Base-by-base conservation (phyloP, 2,329 filamentous ascomycete genomes). In the Zymoseptoria brevis region DNA sequence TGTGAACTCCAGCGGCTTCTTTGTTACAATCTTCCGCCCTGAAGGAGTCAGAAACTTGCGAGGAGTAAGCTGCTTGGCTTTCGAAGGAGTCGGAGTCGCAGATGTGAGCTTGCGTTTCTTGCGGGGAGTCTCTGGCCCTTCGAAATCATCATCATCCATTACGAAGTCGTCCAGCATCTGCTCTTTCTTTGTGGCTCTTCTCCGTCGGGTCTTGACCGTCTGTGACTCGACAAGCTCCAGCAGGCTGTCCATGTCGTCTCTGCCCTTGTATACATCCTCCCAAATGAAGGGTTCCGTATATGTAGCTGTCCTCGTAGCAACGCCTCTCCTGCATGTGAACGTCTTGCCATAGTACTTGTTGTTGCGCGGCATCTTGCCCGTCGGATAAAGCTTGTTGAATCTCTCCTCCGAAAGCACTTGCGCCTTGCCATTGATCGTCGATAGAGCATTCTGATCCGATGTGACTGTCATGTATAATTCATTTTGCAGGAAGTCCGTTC, bases 281-380 rank as follows among this genome's bases (percentile, higher is more conserved):
- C 94, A 99, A 1, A 83, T 73, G 65, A 99, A 96, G 67, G 96
- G 91, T 13, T 94, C 85, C 0, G 93, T 96, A 72, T 97, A 99
- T 21, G 86, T 91, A 19, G 90, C 88, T 22, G 92, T 96, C 60
- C 91, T 81, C 11, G 89, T 89, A 71, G 95, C 96, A 69, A 92
- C 95, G 21, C 90, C 94, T 72, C 93, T 81, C 55, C 92, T 86
- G 70, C 94, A 97, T 54, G 97, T 76, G 69, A 97, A 97, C 19
- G 88, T 85, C 75, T 95, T 96, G 64, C 89, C 90, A 71, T 84
- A 86, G 66, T 92, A 88, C 56, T 83, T 83, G 1, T 89, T 85
- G 53, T 80, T 85, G 61, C 87, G 86, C 2, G 90, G 86, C 2
- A 95, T 81, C 63, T 83, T 86, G 26, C 90, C 91, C 35, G 78